These are phyloP conservation scores for Pseudogymnoascus sp. DNA, from an alignment of 2,329 filamentous ascomycete genomes.

Conservation along the genomic window DNA sequence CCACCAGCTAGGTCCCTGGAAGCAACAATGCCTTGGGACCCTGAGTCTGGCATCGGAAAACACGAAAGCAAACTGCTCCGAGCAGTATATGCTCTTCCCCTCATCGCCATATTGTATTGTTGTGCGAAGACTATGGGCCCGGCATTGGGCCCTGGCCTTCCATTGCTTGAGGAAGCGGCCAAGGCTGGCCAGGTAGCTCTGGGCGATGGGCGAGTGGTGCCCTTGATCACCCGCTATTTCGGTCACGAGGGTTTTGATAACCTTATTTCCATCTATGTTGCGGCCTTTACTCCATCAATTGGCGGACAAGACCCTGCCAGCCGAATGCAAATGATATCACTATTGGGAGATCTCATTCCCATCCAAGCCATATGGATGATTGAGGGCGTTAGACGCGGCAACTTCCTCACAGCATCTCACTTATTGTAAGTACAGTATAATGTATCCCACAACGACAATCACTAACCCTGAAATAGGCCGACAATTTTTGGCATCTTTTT, in stretches of 20 bases:
- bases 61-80: constrained; percentile 22
- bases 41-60: constrained; percentile 21
- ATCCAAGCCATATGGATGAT: constrained; percentile 26
- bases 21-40: constrained; percentile 27
- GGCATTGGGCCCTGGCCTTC: constrained; percentile 13
- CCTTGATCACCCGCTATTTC: constrained; percentile 15
- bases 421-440: constrained; percentile 16
- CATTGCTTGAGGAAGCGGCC: constrained; percentile 15
- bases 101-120: constrained; percentile 11
- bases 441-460: not conserved
- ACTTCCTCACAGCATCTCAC: constrained; percentile 22
- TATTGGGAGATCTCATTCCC: constrained; percentile 23
- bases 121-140: not conserved
- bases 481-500: constrained; percentile 23
- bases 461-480: constrained; percentile 16
- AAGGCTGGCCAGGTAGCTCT: constrained; percentile 9
- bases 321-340: constrained; percentile 20
- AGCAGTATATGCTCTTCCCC: constrained; percentile 20
- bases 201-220: constrained; percentile 8
- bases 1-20: constrained; percentile 18
- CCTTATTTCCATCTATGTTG: constrained; percentile 17
- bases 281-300: constrained; percentile 19
- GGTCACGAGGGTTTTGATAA: constrained; percentile 16
- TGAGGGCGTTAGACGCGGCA: constrained; percentile 25
- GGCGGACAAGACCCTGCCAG: constrained; percentile 15